Percentiles rank a stretch among this genome's conserved stretches.
Conservation (phyloP, 164 flowering plant genomes). For the Cinnamomum micranthum region DNA sequence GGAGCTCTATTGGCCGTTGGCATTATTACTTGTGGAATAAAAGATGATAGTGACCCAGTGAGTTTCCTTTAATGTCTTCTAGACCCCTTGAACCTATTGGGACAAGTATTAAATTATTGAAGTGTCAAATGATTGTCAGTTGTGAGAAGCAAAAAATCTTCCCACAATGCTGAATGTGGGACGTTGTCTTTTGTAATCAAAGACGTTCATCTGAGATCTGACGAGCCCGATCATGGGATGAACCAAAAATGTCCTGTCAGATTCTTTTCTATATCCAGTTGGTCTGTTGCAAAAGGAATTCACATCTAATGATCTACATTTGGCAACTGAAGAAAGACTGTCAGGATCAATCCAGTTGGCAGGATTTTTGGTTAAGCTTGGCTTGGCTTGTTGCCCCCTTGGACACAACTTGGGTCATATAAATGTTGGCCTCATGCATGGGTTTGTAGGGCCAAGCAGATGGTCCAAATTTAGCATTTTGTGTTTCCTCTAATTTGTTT, state of each 20-base stretch:
- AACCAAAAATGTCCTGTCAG: background rate
- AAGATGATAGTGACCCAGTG: slow-evolving; percentile 94
- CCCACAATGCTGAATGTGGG: background rate
- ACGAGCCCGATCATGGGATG: background rate
- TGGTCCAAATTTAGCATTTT: background rate
- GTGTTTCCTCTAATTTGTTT: no score
- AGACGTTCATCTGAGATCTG: background rate
- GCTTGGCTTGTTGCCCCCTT: no score
- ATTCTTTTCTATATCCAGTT: background rate
- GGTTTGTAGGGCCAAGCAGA: background rate
- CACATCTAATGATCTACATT: background rate
- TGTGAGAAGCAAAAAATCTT: background rate
- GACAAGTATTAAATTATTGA: no score
- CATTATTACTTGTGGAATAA: slow-evolving; percentile 71
- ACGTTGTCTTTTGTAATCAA: background rate
- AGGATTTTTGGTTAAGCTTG: no score
- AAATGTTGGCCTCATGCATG: no score
- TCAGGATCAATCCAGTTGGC: background rate
- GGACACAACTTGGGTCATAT: no score
- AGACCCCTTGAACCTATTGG: no score
- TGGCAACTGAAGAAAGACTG: background rate
- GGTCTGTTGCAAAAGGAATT: background rate
- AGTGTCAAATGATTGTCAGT: background rate
- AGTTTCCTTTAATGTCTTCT: slow-evolving; percentile 31
- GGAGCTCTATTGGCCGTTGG: slow-evolving; percentile 95